Evolutionary conservation across 345 rosid genomes (phyloP), one percentile per base, ranked within the genome.

Genomic region (Geranium rotundifolium): DNA sequence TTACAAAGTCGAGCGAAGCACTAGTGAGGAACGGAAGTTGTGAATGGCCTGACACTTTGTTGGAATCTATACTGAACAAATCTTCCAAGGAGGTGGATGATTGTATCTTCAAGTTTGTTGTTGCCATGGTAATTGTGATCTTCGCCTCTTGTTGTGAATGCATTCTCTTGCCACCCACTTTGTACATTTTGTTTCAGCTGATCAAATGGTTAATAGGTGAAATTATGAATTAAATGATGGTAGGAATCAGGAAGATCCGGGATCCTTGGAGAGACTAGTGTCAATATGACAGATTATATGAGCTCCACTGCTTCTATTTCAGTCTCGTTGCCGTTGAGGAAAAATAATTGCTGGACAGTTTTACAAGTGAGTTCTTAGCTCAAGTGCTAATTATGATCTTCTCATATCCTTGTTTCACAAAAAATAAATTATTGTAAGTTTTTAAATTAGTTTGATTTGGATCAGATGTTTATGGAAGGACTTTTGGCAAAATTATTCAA

Each of bases 231-330:
- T 37, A 4, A 54, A 19, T 34, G 49, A 50, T 68, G 14, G 17
- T 41, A 85, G 91, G 91, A 87, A 56, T 77, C 78, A 4, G 69
- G 73, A 7, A 76, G 80, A 77, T 85, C 83, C 20, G 81, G 87
- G 31, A 68, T 81, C 57, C 82, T 85, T 39, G 90, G 90, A 19
- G 87, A 85, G 75, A 73, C 75, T 29, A 68, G 75, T 0, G 6
- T 82, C 63, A 79, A 79, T 54, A 62, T 79, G 78, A 77, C 75
- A n/a, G 63, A 67, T 58, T 81, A 79, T 46, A 71, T 73, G 67
- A 75, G 69, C 31, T 75, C 85, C 37, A 65, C 56, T 58, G 66
- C 52, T 54, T 10, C 66, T 18, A 70, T 61, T 61, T 68, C 77
- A 4, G 66, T 82, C 74, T 82, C 91, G 58, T 58, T 85, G 27